phyloP scores from a whole-genome alignment of 2,329 filamentous ascomycete species.

The Aspergillus alliaceus region DNA sequence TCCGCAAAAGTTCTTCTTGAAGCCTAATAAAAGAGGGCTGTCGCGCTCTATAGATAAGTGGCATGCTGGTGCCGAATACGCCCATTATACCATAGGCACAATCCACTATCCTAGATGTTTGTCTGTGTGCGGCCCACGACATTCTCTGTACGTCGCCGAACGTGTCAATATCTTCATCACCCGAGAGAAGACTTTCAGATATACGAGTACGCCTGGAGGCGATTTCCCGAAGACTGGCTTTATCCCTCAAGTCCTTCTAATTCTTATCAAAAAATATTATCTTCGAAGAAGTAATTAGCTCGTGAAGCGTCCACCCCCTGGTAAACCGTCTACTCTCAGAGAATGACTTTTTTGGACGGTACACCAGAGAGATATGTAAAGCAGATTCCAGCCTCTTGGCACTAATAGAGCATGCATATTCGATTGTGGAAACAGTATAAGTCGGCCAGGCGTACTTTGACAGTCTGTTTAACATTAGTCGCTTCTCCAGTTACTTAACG shows the following conservation, averaged over 20 bases:
- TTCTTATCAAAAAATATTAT: constrained; percentile 6
- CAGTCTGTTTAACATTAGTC: too few species aligned
- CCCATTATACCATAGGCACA: constrained; percentile 31
- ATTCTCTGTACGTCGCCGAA: constrained; percentile 18
- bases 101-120: constrained; percentile 25
- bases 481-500: too few species aligned
- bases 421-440: too few species aligned
- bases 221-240: neutral
- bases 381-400: constrained; percentile 14
- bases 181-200: neutral
- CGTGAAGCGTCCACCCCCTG: constrained; percentile 19
- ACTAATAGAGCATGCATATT: constrained; percentile 25
- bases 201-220: constrained; percentile 13
- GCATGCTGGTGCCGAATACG: constrained; percentile 28
- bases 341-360: neutral
- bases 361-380: constrained; percentile 20
- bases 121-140: constrained; percentile 26
- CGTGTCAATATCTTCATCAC: neutral
- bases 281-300: constrained; percentile 9
- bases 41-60: constrained; percentile 28
- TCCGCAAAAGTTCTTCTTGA: constrained; percentile 31
- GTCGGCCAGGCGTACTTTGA: too few species aligned
- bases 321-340: constrained; percentile 11
- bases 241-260: neutral
- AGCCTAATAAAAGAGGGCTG: constrained; percentile 24